Evolutionary conservation across 768 basidiomycete genomes (phyloP), one percentile per base, ranked within the genome.

Genomic region (Psilocybe cubensis): DNA sequence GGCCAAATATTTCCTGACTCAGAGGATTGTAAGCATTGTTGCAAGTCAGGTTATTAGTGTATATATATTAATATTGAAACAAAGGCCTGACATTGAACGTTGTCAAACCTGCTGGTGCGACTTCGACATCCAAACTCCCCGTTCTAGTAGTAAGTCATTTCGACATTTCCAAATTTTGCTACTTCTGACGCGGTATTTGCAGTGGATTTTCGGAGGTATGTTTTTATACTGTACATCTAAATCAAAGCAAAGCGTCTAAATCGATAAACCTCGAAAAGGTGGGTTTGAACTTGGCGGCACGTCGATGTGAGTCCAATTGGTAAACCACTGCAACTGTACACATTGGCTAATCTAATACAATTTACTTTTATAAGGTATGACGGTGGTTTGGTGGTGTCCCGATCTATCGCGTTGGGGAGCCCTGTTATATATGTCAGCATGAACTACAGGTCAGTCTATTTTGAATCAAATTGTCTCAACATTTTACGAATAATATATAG

Each of bases 61-160:
- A 3, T 27, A 27, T 56, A 14, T 33, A 28, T 33, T 33, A 10
- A 28, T 28, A 25, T 18, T 24, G 11, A 41, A 20, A 24, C 50
- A 18, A 3, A 79, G 83, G 84, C 68, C 70, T 86, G 18, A 83
- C 77, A 1, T 56, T 87, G 33, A 84, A 86, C 58, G 76, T 86
- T 17, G 62, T 83, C 24, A 76, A 74, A 49, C 83, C 85, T 4
- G 65, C 68, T 1, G 66, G 59, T 31, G 74, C 79, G 1, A 76
- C 74, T 0, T 52, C 78, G 1, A 62, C 63, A 0, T 77, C 77
- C 8, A 80, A 79, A 49, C 69, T 85, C 2, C 85, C 85, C 2
- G 82, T 87, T 6, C 70, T 83, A 18, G 81, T 78, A 27, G 84
- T 84, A 67, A 43, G 82, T 73, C 2, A 41, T 56, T 23, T 41